A percentile compares a stretch with the other conserved stretches of the same genome.
These are phyloP conservation scores for Fusarium sp. DNA, from an alignment of 2,329 filamentous ascomycete species.

Conservation along the genomic window DNA sequence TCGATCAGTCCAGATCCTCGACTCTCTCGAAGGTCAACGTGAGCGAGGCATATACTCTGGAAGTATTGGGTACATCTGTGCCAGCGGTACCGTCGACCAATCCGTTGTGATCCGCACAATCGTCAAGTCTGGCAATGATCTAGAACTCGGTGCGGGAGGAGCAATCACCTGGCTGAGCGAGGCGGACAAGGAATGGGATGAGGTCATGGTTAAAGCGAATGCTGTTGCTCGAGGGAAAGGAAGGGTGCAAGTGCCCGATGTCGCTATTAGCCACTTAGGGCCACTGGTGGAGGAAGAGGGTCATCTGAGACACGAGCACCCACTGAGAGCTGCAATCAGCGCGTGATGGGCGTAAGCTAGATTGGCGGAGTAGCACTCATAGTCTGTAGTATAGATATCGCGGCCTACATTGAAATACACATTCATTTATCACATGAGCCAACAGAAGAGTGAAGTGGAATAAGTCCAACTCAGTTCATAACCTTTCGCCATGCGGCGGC, in stretches of 20 bases:
- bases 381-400: background rate
- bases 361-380: background rate
- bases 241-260: background rate
- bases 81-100: background rate
- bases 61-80: background rate
- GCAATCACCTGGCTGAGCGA: background rate
- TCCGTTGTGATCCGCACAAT: background rate
- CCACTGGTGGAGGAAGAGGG: background rate
- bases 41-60: background rate
- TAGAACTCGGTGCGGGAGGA: background rate
- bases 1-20: background rate
- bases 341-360: background rate
- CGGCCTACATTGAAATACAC: fast-evolving
- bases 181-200: background rate
- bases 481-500: fast-evolving
- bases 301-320: background rate
- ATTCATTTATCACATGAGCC: background rate
- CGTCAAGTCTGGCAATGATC: background rate
- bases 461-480: too few species aligned
- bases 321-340: background rate
- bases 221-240: background rate
- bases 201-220: background rate
- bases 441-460: background rate
- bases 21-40: background rate
- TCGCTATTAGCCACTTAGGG: background rate